Base-by-base conservation (phyloP, 257 asterid genomes). In the Solanum piurae region DNA sequence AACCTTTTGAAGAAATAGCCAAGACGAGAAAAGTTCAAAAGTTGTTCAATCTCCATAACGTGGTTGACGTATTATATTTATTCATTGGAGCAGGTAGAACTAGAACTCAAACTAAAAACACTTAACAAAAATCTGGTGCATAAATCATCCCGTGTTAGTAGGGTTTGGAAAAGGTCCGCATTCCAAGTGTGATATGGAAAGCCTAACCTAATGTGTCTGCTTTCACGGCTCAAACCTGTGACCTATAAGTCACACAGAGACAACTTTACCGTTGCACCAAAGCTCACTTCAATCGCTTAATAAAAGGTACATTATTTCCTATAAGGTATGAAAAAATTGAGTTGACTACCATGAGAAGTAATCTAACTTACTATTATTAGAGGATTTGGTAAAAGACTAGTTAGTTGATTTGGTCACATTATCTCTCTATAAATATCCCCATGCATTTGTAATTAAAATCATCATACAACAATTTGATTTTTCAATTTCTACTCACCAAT, bases 81-180 rank as follows among this genome's bases (percentile, higher is more conserved):
- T 73, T 91, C 82, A 46, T 86, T 91, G 94, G 95, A 93, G 98
- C 83, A 74, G 83, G 95, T 94, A 91, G 89, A 95, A 92, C 94
- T 83, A 89, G 0, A 74, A 74, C 31, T 37, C 31, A 89, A 92
- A 92, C 94, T 92, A 89, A 85, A 91, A 90, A 89, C 93, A 85
- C 44, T 73, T 21, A 0, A 10, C 3, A 74, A 89, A 60, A 8
- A 40, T 7, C 0, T 21, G 12, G 3, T 71, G 7, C 13, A 16
- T 12, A 71, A 29, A 71, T 37, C 12, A 25, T 64, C 3, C 5
- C 2, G 72, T 1, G 1, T n/a, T 11, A 9, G 5, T 4, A 33
- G 4, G 34, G 5, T 33, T 33, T 5, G 34, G 34, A 33, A 3
- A 69, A 69, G 12, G 6, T 1, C 1, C 0, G 7, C 7, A 71